Conservation (phyloP, 2,329 filamentous ascomycete genomes). For the Arthrobotrys musiformis region DNA sequence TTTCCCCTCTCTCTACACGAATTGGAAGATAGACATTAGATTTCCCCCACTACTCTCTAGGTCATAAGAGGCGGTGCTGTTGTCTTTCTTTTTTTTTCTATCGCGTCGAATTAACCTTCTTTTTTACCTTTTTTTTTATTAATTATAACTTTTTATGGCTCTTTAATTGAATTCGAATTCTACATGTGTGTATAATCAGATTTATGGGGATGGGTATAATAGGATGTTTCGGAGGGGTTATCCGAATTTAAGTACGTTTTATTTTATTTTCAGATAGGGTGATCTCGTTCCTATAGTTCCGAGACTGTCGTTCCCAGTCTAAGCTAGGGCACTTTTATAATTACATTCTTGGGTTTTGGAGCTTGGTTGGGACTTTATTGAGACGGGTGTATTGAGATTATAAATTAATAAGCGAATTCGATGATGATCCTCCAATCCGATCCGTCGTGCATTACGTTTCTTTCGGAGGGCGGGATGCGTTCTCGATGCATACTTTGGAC, state of each 20-base stretch:
- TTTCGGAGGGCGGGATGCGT: background rate
- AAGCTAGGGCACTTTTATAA: too few species aligned
- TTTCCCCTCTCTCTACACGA: background rate
- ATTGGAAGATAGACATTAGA: background rate
- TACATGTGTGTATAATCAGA: background rate
- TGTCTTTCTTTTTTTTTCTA: too few species aligned
- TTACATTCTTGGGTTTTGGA: too few species aligned
- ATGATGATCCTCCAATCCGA: background rate
- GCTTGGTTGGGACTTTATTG: too few species aligned
- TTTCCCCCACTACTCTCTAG: background rate
- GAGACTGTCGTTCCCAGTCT: too few species aligned
- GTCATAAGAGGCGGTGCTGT: background rate
- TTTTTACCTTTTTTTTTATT: background rate
- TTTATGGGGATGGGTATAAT: too few species aligned
- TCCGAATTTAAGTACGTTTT: too few species aligned
- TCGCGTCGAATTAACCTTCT: too few species aligned
- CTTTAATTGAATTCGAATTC: background rate
- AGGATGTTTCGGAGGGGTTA: too few species aligned
- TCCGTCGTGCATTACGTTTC: background rate
- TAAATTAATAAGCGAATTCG: conserved; percentile 1
- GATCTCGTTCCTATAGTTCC: too few species aligned
- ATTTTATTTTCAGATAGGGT: background rate
- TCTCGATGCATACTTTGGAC: background rate
- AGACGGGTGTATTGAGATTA: too few species aligned
- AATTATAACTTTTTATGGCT: background rate